Evolutionary conservation across 1,284 basidiomycete species (phyloP).

Genomic region (Ustilago bromivora): DNA sequence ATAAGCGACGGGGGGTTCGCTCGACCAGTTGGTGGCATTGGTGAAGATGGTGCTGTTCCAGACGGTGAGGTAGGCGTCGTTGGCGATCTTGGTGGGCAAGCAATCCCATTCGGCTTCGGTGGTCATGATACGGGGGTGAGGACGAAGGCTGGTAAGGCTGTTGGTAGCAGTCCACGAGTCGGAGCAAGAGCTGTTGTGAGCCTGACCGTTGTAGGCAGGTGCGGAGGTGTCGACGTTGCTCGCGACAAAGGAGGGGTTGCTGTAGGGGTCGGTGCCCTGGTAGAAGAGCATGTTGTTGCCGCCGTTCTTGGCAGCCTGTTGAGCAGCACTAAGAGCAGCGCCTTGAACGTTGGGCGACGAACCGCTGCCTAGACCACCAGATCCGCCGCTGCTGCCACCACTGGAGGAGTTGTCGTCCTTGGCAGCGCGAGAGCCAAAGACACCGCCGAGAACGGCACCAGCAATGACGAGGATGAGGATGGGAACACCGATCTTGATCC

Average conservation of each 20-base stretch:
- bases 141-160: conserved; percentile 78
- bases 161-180: conserved; percentile 72
- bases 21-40: conserved; percentile 83
- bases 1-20: conserved; percentile 77
- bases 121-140: conserved; percentile 90
- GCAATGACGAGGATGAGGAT: conserved; percentile 68
- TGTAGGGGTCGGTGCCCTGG: conserved; percentile 75
- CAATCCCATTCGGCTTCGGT: conserved; percentile 91
- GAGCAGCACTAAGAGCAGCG: conserved; percentile 72
- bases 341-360: conserved; percentile 45
- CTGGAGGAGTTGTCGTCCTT: conserved; percentile 71
- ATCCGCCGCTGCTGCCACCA: conserved; percentile 61
- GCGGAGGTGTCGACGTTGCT: conserved; percentile 75
- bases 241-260: conserved; percentile 87
- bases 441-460: conserved; percentile 80
- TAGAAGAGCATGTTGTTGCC: conserved; percentile 78
- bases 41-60: conserved; percentile 93
- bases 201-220: conserved; percentile 33
- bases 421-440: conserved; percentile 75
- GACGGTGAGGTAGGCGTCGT: conserved; percentile 83
- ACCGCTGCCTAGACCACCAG: conserved; percentile 54
- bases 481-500: conserved; percentile 62
- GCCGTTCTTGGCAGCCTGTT: conserved; percentile 76
- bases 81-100: conserved; percentile 80
- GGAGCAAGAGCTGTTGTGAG: conserved; percentile 41